Conservation (phyloP, 495 filamentous ascomycete genomes). For the Lophiostoma macrostomum region DNA sequence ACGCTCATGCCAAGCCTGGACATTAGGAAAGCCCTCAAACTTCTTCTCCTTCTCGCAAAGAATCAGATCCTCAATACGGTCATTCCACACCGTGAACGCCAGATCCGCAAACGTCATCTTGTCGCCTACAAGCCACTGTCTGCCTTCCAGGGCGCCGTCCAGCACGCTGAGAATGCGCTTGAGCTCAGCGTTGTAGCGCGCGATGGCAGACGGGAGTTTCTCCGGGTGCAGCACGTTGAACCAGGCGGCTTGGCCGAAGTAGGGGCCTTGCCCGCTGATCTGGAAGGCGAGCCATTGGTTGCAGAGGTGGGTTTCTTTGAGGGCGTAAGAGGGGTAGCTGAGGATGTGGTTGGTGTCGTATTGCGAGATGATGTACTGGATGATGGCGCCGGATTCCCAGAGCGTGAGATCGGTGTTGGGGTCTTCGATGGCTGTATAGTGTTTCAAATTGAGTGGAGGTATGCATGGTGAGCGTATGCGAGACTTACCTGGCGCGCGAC, state of each 20-base stretch:
- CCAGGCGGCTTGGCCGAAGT: conserved; percentile 43
- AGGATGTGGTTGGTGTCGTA: conserved; percentile 38
- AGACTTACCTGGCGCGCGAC: conserved; percentile 32
- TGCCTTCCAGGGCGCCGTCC: conserved; percentile 38
- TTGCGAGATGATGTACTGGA: conserved; percentile 36
- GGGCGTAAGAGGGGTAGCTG: conserved; percentile 29
- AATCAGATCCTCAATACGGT: conserved; percentile 7
- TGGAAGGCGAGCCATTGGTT: conserved; percentile 46
- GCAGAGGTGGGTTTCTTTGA: conserved; percentile 35
- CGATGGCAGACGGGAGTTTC: conserved; percentile 46
- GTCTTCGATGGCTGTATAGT: conserved; percentile 13
- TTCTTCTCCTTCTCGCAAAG: conserved; percentile 12
- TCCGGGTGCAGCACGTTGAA: conserved; percentile 48
- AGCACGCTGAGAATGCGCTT: conserved; percentile 49
- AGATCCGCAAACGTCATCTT: conserved; percentile 53
- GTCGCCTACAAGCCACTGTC: conserved; percentile 51
- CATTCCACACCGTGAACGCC: conserved; percentile 47
- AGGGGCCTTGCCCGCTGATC: conserved; percentile 43
- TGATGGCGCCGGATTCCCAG: conserved; percentile 36
- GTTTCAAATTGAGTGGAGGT: not conserved
- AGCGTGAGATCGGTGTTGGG: conserved; percentile 21
- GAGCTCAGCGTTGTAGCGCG: conserved; percentile 49
- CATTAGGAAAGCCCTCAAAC: conserved; percentile 33
- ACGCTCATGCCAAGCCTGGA: conserved; percentile 34
- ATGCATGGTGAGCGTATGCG: not conserved